Conservation (phyloP, 2,329 filamentous ascomycete species). For the Trichoderma sp. region DNA sequence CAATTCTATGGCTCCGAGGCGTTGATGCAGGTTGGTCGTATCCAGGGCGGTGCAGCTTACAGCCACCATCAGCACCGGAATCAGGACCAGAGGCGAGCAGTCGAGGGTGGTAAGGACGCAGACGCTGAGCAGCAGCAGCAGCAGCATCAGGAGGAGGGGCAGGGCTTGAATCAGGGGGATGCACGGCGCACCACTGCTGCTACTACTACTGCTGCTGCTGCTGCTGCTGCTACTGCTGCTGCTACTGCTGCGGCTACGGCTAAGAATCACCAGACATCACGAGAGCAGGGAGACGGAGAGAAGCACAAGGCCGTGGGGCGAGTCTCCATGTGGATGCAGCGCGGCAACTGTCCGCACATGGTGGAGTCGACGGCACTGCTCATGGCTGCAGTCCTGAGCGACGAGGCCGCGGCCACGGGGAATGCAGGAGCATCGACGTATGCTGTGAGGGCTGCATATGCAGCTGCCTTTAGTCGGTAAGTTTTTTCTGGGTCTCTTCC, state of each 20-base stretch:
- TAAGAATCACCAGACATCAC: background rate
- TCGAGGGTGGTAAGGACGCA: constrained; percentile 1
- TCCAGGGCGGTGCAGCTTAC: constrained; percentile 9
- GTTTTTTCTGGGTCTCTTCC: constrained; percentile 28
- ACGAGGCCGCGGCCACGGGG: constrained; percentile 42
- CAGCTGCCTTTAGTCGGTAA: constrained; percentile 70
- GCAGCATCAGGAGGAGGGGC: constrained; percentile 3
- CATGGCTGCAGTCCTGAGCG: constrained; percentile 64
- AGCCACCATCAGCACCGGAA: background rate
- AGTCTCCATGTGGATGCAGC: constrained; percentile 67
- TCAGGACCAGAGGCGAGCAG: background rate
- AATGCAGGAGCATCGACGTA: constrained; percentile 49
- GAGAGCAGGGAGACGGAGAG: constrained; percentile 10
- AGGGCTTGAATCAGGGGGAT: constrained; percentile 15
- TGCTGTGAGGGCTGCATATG: constrained; percentile 66
- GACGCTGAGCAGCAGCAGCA: constrained; percentile 8
- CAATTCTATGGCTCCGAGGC: constrained; percentile 53
- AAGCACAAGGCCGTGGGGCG: constrained; percentile 51
- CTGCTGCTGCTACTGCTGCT: no score
- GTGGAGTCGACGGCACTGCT: constrained; percentile 76
- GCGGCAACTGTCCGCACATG: constrained; percentile 72
- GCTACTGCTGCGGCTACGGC: constrained; percentile 6
- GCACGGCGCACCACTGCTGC: constrained; percentile 1
- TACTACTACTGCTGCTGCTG: constrained; percentile 4
- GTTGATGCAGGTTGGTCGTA: constrained; percentile 11